phyloP scores from a whole-genome alignment of 345 rosid genomes.

The Brassica nigra region DNA sequence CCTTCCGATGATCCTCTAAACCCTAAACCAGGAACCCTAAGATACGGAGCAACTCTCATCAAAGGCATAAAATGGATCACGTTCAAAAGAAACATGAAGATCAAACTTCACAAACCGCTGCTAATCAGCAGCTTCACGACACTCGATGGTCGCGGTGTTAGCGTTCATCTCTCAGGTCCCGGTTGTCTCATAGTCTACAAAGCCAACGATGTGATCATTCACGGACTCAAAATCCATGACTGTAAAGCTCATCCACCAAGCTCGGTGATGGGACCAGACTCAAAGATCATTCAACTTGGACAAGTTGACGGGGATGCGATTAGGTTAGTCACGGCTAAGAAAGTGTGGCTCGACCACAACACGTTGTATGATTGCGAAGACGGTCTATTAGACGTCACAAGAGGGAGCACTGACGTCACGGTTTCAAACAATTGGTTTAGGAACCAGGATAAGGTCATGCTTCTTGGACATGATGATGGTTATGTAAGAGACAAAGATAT shows the following conservation, averaged over 20 bases:
- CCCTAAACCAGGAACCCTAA: conserved; percentile 66
- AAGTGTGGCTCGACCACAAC: conserved; percentile 80
- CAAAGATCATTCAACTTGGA: conserved; percentile 47
- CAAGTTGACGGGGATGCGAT: conserved; percentile 71
- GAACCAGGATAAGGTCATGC: conserved; percentile 87
- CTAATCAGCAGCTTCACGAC: conserved; percentile 67
- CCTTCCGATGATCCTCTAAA: conserved; percentile 63
- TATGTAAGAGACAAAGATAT: conserved; percentile 55
- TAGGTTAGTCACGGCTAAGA: conserved; percentile 59
- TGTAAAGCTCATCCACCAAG: conserved; percentile 57
- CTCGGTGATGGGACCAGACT: conserved; percentile 61
- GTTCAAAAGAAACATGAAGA: conserved; percentile 60
- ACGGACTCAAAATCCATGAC: conserved; percentile 69
- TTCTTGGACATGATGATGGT: conserved; percentile 77
- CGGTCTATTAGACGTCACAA: conserved; percentile 67
- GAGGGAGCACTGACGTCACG: conserved; percentile 61
- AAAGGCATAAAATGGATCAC: conserved; percentile 70
- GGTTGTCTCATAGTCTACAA: conserved; percentile 61
- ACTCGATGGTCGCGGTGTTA: conserved; percentile 72
- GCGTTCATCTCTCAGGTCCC: conserved; percentile 54
- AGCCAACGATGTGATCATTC: conserved; percentile 72
- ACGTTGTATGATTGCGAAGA: conserved; percentile 64
- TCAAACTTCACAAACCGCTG: conserved; percentile 57
- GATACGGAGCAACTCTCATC: conserved; percentile 64
- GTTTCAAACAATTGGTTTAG: conserved; percentile 76